A percentile compares a stretch with the other conserved stretches of the same genome.
Evolutionary conservation across 441 rosid genomes (phyloP).

Genomic region (Populus hybrid): DNA sequence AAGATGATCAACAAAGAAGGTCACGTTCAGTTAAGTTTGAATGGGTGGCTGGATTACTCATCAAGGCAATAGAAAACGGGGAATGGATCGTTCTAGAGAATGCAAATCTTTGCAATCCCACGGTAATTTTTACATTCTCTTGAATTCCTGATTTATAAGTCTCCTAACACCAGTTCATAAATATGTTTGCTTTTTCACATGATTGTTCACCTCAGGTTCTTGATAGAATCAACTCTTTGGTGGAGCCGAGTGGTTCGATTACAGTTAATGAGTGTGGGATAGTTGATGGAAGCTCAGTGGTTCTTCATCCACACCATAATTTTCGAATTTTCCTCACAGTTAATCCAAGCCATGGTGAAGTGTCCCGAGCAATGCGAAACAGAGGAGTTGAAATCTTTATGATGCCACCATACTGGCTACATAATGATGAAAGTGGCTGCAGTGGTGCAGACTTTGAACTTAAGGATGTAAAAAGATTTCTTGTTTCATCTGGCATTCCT

Average conservation of each 20-base stretch:
- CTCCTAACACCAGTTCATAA: slow-evolving; percentile 7
- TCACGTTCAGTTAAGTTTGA: slow-evolving; percentile 76
- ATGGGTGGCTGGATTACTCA: slow-evolving; percentile 89
- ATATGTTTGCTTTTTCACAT: slow-evolving; percentile 4
- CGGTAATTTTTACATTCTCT: slow-evolving; percentile 45
- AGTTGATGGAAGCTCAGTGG: slow-evolving; percentile 85
- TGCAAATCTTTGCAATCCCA: slow-evolving; percentile 98
- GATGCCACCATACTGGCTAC: slow-evolving; percentile 93
- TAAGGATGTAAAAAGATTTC: slow-evolving; percentile 66
- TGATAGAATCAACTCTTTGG: slow-evolving; percentile 97
- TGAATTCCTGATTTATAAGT: slow-evolving; percentile 15
- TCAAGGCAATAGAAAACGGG: slow-evolving; percentile 94
- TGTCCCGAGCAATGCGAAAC: slow-evolving; percentile 98
- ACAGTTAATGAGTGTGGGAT: slow-evolving; percentile 91
- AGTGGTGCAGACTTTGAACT: slow-evolving; percentile 48
- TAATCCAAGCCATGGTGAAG: slow-evolving; percentile 88
- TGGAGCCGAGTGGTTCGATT: slow-evolving; percentile 88
- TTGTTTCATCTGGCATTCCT: slow-evolving; percentile 78
- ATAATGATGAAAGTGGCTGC: slow-evolving; percentile 40
- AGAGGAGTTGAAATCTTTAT: slow-evolving; percentile 96
- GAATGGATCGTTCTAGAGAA: slow-evolving; percentile 95
- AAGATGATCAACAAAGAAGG: slow-evolving; percentile 39
- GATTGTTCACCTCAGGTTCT: slow-evolving; percentile 64
- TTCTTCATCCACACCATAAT: slow-evolving; percentile 80
- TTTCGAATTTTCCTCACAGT: slow-evolving; percentile 89